Evolutionary conservation across 306 rosid genomes (phyloP).

Genomic region (Ormosia emarginata): DNA sequence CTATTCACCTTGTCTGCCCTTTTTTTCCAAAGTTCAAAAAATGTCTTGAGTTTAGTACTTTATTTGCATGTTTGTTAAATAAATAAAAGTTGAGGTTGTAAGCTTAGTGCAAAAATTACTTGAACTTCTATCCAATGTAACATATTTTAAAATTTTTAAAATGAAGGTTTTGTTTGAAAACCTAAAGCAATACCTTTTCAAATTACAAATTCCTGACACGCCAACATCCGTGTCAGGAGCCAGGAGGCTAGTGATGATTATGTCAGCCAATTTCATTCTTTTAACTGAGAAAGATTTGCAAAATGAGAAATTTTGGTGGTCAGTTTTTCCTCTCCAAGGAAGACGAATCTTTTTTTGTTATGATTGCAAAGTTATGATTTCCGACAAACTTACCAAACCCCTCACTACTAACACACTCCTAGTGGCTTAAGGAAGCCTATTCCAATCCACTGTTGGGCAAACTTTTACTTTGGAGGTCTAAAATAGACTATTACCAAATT

Average conservation of each 20-base stretch:
- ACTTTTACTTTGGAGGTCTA: not conserved
- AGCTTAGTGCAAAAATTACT: no score
- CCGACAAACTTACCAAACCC: not conserved
- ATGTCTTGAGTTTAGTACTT: no score
- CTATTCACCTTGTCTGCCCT: not conserved
- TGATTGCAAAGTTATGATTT: not conserved
- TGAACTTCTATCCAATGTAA: no score
- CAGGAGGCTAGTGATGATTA: not conserved
- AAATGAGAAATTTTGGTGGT: no score
- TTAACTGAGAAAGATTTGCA: not conserved
- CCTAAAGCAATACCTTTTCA: not conserved
- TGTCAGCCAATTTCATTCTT: not conserved
- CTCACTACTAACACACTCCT: not conserved
- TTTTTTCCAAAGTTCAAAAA: no score
- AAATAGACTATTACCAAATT: not conserved
- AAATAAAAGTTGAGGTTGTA: no score
- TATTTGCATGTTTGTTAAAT: no score
- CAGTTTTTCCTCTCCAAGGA: not conserved
- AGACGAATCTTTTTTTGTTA: not conserved
- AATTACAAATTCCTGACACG: not conserved
- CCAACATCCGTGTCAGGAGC: not conserved
- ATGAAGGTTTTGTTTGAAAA: not conserved
- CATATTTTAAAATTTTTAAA: not conserved
- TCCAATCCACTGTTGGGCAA: not conserved
- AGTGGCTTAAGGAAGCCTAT: not conserved